Percentiles rank a stretch among this genome's conserved stretches.
These are phyloP conservation scores for Nicotiana attenuata DNA, from an alignment of 257 asterid genomes.

Conservation along the genomic window DNA sequence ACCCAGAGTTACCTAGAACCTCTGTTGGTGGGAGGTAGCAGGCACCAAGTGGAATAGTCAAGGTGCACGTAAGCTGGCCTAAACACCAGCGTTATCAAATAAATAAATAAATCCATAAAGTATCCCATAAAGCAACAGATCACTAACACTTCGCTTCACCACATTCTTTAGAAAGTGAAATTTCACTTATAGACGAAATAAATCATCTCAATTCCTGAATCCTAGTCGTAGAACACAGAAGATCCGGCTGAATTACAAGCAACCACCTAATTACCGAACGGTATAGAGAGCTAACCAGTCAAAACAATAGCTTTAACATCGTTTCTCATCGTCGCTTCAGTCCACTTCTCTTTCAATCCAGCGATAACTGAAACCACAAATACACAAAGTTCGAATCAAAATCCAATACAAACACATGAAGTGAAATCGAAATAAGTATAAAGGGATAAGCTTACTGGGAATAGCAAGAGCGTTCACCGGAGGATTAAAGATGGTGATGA, in stretches of 20 bases:
- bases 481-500: slow-evolving; percentile 74
- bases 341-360: slow-evolving; percentile 55
- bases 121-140: background rate
- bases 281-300: slow-evolving; percentile 40
- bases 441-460: slow-evolving; percentile 40
- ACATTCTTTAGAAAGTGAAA: background rate
- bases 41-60: too few species aligned
- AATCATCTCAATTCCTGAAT: background rate
- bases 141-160: background rate
- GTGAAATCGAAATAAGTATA: background rate
- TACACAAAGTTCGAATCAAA: background rate
- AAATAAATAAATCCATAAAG: background rate
- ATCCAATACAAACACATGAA: background rate
- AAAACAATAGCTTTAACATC: slow-evolving; percentile 87
- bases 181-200: background rate
- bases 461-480: slow-evolving; percentile 85
- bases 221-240: background rate
- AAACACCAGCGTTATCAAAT: too few species aligned
- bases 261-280: background rate
- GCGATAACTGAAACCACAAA: slow-evolving; percentile 45
- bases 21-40: too few species aligned
- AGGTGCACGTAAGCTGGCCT: too few species aligned
- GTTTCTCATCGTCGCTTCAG: slow-evolving; percentile 64
- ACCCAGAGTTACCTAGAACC: too few species aligned
- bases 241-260: background rate